Evolutionary conservation across 2,329 filamentous ascomycete species (phyloP).

Genomic region (Pyrenophora seminiperda): DNA sequence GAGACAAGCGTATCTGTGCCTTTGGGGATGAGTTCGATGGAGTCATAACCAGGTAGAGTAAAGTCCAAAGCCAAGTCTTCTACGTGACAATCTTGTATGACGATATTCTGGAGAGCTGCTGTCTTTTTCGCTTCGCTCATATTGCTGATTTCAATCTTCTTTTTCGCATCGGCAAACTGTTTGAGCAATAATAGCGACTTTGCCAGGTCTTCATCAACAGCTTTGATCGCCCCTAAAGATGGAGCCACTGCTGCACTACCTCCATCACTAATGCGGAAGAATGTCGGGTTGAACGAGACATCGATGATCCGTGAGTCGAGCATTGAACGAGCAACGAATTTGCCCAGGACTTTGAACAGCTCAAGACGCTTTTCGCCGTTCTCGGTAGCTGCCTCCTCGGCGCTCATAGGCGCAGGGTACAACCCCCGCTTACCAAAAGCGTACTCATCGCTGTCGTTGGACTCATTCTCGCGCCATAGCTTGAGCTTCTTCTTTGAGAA

Average conservation of each 20-base stretch:
- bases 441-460: conserved; percentile 73
- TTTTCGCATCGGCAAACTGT: conserved; percentile 83
- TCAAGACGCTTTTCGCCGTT: conserved; percentile 87
- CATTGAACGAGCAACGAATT: conserved; percentile 98
- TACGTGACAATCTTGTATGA: conserved; percentile 75
- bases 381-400: conserved; percentile 72
- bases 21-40: conserved; percentile 79
- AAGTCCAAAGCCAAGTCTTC: conserved; percentile 94
- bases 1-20: conserved; percentile 78
- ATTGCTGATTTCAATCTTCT: conserved; percentile 72
- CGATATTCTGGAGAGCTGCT: conserved; percentile 69
- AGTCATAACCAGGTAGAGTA: conserved; percentile 82
- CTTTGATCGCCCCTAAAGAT: conserved; percentile 85
- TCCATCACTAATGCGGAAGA: conserved; percentile 86
- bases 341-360: conserved; percentile 90
- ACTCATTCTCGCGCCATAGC: conserved; percentile 93
- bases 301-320: conserved; percentile 98
- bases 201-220: conserved; percentile 84
- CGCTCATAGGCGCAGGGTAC: conserved; percentile 89
- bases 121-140: conserved; percentile 74
- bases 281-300: conserved; percentile 94
- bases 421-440: conserved; percentile 83
- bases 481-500: conserved; percentile 97
- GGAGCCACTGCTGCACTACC: conserved; percentile 70
- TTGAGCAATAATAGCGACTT: conserved; percentile 85